Percentiles rank a stretch among this genome's conserved stretches.
phyloP scores from a whole-genome alignment of 73 alveolate genomes.

The Stentor roeselii region DNA sequence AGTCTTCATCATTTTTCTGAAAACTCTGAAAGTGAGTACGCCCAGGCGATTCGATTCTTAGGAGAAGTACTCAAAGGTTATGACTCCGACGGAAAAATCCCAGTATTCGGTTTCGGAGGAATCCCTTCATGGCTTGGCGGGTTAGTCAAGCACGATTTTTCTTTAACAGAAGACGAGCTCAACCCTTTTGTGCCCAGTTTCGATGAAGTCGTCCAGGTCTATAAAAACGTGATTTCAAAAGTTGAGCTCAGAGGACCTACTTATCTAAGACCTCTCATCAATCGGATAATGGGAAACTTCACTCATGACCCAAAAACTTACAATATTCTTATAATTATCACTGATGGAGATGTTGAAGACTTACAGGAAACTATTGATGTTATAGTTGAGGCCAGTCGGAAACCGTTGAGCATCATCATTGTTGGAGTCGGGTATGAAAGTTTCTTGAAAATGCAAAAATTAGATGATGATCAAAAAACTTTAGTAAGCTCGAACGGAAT shows the following conservation, averaged over 20 bases:
- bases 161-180: slow-evolving; percentile 28
- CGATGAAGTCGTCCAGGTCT: slow-evolving; percentile 32
- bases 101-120: slow-evolving; percentile 71
- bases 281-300: too few species aligned
- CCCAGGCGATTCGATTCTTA: slow-evolving; percentile 54
- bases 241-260: slow-evolving; percentile 82
- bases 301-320: slow-evolving; percentile 37
- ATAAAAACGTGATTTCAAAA: slow-evolving; percentile 27
- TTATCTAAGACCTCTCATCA: slow-evolving; percentile 44
- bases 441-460: background rate
- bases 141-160: slow-evolving; percentile 37
- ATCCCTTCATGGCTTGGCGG: slow-evolving; percentile 34
- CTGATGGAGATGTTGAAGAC: slow-evolving; percentile 81
- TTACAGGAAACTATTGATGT: slow-evolving; percentile 57
- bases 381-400: slow-evolving; percentile 57
- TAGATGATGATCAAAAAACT: background rate
- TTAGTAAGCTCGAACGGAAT: background rate
- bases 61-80: slow-evolving; percentile 54
- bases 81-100: slow-evolving; percentile 51
- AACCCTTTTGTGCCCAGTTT: slow-evolving; percentile 43
- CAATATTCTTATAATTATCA: slow-evolving; percentile 65
- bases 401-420: slow-evolving; percentile 74
- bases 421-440: slow-evolving; percentile 53
- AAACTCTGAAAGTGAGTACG: slow-evolving; percentile 48
- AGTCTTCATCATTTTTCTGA: slow-evolving; percentile 53